Conservation (phyloP, 208 protist genomes). For the Leishmania martiniquensis region DNA sequence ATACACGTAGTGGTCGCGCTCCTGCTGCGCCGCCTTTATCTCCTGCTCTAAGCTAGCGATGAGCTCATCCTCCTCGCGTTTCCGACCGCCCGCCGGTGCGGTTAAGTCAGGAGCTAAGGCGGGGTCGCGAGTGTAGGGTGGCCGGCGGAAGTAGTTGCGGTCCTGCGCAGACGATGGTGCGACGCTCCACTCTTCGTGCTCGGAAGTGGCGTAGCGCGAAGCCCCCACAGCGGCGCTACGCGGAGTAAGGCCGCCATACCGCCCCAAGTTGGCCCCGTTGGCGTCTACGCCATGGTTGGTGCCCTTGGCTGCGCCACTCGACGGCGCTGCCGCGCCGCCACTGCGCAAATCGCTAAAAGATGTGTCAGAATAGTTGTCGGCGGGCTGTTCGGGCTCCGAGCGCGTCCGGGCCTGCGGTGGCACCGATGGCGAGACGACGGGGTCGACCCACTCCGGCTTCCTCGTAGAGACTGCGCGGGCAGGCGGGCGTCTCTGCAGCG, state of each 20-base stretch:
- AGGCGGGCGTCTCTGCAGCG: conserved; percentile 13
- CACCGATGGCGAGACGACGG: conserved; percentile 18
- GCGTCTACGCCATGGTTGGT: conserved; percentile 9
- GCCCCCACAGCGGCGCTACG: conserved; percentile 19
- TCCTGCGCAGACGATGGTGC: conserved; percentile 14
- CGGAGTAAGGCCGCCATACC: conserved; percentile 22
- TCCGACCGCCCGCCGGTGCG: conserved; percentile 12
- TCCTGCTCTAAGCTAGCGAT: conserved; percentile 80
- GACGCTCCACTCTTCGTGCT: conserved; percentile 37
- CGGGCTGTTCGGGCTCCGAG: background rate
- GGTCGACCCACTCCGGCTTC: conserved; percentile 50
- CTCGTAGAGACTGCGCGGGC: conserved; percentile 5
- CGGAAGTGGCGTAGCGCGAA: conserved; percentile 35
- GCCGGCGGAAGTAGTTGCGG: conserved; percentile 69
- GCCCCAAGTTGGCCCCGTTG: conserved; percentile 18
- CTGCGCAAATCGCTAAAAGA: conserved; percentile 7
- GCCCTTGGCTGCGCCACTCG: conserved; percentile 8
- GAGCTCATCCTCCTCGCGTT: conserved; percentile 64
- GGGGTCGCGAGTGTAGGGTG: background rate
- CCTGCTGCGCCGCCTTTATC: conserved; percentile 72
- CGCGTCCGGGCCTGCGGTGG: conserved; percentile 4
- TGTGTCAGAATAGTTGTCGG: background rate
- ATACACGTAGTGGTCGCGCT: conserved; percentile 69
- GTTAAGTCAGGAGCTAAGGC: background rate
- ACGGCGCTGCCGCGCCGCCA: background rate